These are phyloP conservation scores for Fagus sylvatica DNA, from an alignment of 306 rosid species.

Conservation along the genomic window DNA sequence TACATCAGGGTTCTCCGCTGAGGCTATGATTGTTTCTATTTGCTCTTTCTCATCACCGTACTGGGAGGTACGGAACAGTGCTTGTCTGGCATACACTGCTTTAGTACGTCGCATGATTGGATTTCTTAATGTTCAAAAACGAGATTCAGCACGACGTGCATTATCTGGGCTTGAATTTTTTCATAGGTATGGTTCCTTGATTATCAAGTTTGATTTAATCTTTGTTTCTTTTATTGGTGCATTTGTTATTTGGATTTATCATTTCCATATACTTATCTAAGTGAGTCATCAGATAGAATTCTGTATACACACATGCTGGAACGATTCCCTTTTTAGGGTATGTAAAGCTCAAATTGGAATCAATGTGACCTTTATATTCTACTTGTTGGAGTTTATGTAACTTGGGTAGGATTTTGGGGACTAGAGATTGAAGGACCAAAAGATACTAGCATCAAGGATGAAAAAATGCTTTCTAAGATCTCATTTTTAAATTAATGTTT, in stretches of 20 bases:
- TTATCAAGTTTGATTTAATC: slow-evolving; percentile 5
- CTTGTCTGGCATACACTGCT: slow-evolving; percentile 92
- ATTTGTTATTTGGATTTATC: neutral
- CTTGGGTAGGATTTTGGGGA: neutral
- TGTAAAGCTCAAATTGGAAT: neutral
- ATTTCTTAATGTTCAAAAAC: slow-evolving; percentile 87
- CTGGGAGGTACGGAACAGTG: slow-evolving; percentile 97
- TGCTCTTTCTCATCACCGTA: slow-evolving; percentile 88
- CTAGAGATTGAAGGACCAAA: neutral
- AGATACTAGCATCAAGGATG: neutral
- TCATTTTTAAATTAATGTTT: too few relatives aligned
- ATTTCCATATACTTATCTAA: neutral
- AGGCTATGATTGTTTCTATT: slow-evolving; percentile 78
- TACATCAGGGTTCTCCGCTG: slow-evolving; percentile 94
- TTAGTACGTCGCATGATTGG: slow-evolving; percentile 93
- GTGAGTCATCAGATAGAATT: neutral
- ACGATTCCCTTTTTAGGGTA: neutral
- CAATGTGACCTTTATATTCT: neutral
- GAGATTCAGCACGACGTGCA: slow-evolving; percentile 89
- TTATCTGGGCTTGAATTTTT: slow-evolving; percentile 91
- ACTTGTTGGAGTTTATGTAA: neutral
- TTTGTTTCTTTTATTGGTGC: neutral
- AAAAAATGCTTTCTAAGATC: neutral
- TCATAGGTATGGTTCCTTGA: slow-evolving; percentile 65
- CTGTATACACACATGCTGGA: neutral